These are phyloP conservation scores for Diplocarpon rosae DNA, from an alignment of 2,329 filamentous ascomycete genomes.

Conservation along the genomic window DNA sequence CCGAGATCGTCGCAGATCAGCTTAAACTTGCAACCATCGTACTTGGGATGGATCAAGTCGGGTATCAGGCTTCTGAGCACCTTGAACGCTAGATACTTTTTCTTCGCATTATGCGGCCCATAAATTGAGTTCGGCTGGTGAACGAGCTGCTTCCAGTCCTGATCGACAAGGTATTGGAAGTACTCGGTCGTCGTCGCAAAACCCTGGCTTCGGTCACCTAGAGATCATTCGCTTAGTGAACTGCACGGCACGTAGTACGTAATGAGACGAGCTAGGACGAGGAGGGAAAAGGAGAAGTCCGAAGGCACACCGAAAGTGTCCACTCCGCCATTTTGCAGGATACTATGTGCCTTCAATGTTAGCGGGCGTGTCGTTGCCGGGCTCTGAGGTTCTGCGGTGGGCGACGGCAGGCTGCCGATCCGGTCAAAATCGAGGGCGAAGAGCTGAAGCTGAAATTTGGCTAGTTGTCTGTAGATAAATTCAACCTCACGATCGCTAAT, in stretches of 20 bases:
- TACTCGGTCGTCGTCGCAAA: constrained; percentile 10
- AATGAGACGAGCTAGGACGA: too few relatives aligned
- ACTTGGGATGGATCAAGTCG: constrained; percentile 5
- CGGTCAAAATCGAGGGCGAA: constrained; percentile 10
- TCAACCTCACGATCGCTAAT: constrained; percentile 10
- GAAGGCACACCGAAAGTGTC: constrained; percentile 12
- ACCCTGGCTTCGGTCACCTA: constrained; percentile 10
- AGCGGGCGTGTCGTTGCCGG: constrained; percentile 20
- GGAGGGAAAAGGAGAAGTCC: not conserved
- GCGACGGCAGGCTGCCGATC: constrained; percentile 9
- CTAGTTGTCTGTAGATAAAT: constrained; percentile 9
- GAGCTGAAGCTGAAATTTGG: constrained; percentile 10
- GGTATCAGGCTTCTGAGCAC: constrained; percentile 20
- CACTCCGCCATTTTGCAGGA: constrained; percentile 27
- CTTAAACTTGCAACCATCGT: constrained; percentile 27
- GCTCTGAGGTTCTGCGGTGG: constrained; percentile 2
- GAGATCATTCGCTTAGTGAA: not conserved
- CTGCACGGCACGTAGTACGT: too few relatives aligned
- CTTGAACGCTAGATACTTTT: constrained; percentile 26
- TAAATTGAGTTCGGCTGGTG: constrained; percentile 27
- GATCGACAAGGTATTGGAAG: constrained; percentile 22
- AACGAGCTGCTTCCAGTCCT: constrained; percentile 29
- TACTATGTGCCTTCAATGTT: constrained; percentile 28
- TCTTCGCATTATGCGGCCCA: constrained; percentile 21
- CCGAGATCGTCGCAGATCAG: constrained; percentile 31